These are phyloP conservation scores for Aspergillus latus DNA, from an alignment of 2,329 filamentous ascomycete genomes.

Conservation along the genomic window DNA sequence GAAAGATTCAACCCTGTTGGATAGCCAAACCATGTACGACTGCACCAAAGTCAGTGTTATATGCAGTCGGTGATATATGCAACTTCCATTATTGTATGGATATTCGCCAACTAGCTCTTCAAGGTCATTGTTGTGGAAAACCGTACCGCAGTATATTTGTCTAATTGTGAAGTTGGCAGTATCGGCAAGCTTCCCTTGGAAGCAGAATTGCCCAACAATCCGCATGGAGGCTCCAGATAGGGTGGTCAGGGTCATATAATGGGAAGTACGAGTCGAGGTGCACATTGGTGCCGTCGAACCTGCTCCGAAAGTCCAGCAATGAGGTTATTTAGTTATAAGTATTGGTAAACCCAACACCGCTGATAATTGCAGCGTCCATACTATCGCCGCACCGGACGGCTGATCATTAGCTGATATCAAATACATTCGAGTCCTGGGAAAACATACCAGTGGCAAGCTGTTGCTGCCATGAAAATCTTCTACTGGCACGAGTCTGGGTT, in stretches of 20 bases:
- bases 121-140: constrained; percentile 2
- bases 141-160: background rate
- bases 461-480: constrained; percentile 9
- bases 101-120: constrained; percentile 5
- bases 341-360: constrained; percentile 4
- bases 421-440: background rate
- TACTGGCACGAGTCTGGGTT: background rate
- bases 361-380: background rate
- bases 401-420: background rate
- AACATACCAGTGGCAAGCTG: constrained; percentile 4
- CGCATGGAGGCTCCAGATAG: background rate
- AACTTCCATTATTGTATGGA: background rate
- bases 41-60: background rate
- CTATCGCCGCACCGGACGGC: background rate
- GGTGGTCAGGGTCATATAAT: no score
- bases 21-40: constrained; percentile 12
- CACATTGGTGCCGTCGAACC: no score
- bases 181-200: background rate
- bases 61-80: background rate
- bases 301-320: no score
- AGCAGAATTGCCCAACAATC: constrained; percentile 9
- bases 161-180: background rate
- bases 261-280: no score
- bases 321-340: no score
- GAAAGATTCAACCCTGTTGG: constrained; percentile 7